phyloP scores from a whole-genome alignment of 495 filamentous ascomycete genomes.

The Hypoxylon fragiforme region DNA sequence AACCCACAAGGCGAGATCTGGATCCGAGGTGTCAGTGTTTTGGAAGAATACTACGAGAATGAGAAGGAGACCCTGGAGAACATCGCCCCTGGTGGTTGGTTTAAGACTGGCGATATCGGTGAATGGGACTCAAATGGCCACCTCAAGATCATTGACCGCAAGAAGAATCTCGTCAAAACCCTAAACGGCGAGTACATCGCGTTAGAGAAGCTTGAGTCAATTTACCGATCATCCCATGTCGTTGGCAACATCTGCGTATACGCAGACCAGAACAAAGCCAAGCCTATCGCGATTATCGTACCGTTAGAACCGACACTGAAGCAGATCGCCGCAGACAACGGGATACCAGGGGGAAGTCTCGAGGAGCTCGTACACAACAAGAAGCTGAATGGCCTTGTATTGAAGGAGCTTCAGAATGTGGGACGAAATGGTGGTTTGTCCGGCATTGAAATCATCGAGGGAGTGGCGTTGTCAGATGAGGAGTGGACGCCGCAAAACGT shows the following conservation, averaged over 20 bases:
- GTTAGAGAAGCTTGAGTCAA: conserved; percentile 95
- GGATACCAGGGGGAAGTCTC: conserved; percentile 67
- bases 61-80: conserved; percentile 79
- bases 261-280: conserved; percentile 76
- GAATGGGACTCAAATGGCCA: conserved; percentile 84
- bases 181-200: conserved; percentile 97
- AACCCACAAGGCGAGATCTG: conserved; percentile 92
- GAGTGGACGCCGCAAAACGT: conserved; percentile 98
- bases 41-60: conserved; percentile 76
- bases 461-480: conserved; percentile 89
- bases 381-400: conserved; percentile 75
- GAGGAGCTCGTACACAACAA: conserved; percentile 83
- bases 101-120: conserved; percentile 94
- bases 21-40: conserved; percentile 80
- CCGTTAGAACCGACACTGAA: conserved; percentile 83
- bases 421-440: conserved; percentile 76
- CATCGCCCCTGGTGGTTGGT: conserved; percentile 82
- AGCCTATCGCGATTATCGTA: conserved; percentile 93
- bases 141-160: conserved; percentile 88
- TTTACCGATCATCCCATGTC: conserved; percentile 83
- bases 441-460: conserved; percentile 90
- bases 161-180: conserved; percentile 98
- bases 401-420: conserved; percentile 76
- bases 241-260: conserved; percentile 96
- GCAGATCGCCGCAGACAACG: conserved; percentile 75